Conservation (phyloP, 2,329 filamentous ascomycete genomes). For the Ophioceras dolichostomum region DNA sequence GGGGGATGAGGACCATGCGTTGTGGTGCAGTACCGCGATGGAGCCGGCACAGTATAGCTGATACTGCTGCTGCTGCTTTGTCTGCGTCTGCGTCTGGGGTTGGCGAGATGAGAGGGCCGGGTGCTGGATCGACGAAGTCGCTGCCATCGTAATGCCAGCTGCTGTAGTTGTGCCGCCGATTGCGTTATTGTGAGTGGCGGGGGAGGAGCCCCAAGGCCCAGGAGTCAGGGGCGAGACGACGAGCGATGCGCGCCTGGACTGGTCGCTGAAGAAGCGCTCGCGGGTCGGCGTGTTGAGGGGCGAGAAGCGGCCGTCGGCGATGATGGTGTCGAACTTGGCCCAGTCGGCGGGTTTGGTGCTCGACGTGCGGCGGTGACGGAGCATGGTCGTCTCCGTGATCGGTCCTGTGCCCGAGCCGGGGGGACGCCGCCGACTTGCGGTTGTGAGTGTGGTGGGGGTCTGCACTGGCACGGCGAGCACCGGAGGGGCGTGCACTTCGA, state of each 20-base stretch:
- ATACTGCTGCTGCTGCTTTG: too few species aligned
- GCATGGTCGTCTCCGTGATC: too few species aligned
- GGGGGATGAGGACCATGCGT: not conserved
- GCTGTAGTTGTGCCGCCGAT: not conserved
- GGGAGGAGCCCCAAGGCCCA: not conserved
- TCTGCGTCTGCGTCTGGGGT: not conserved
- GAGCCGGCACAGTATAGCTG: too few species aligned
- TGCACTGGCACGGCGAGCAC: too few species aligned
- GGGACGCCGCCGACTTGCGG: too few species aligned
- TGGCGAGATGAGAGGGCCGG: not conserved
- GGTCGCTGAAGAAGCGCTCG: not conserved
- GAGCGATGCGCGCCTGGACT: not conserved
- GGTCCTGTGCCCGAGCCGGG: too few species aligned
- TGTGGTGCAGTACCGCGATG: too few species aligned
- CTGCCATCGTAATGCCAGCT: too few species aligned
- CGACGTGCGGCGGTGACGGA: not conserved
- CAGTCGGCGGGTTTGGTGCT: not conserved
- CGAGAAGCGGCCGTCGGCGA: not conserved
- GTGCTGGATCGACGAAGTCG: not conserved
- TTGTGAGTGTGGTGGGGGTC: too few species aligned
- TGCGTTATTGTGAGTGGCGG: not conserved
- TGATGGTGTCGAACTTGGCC: not conserved
- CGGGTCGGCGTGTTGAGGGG: not conserved
- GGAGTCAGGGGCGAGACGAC: not conserved
- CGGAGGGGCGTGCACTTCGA: too few species aligned